phyloP scores from a whole-genome alignment of 1,139 yeast genomes.

The Casaregolazyma lundiana region DNA sequence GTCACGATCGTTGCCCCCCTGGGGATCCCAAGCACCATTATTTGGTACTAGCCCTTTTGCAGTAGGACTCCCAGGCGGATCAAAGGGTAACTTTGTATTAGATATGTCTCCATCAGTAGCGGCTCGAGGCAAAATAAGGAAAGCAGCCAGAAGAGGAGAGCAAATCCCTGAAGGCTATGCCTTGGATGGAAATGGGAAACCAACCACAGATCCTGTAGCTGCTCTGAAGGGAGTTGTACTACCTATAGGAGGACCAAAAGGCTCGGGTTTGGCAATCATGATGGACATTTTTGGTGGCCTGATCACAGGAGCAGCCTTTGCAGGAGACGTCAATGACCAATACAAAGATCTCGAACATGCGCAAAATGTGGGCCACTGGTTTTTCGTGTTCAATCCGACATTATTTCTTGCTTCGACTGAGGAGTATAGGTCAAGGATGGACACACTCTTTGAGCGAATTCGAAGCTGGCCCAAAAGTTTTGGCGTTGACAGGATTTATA shows the following conservation, averaged over 20 bases:
- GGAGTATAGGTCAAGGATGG: not conserved
- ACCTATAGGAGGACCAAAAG: not conserved
- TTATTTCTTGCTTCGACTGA: not conserved
- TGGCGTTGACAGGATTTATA: not conserved
- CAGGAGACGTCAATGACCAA: not conserved
- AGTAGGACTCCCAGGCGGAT: not conserved
- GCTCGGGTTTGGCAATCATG: not conserved
- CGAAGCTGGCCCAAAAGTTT: not conserved
- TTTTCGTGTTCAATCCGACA: not conserved
- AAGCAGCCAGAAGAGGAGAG: not conserved
- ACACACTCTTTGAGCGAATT: not conserved
- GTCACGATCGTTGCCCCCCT: not conserved
- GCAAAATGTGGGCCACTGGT: not conserved
- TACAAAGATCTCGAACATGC: not conserved
- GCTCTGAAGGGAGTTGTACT: not conserved
- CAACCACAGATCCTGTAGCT: not conserved
- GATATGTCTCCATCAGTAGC: not conserved
- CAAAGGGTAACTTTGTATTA: not conserved
- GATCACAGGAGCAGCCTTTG: not conserved
- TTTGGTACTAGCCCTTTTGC: not conserved
- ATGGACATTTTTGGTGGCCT: not conserved
- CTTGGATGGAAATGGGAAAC: not conserved
- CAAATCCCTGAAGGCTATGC: not conserved
- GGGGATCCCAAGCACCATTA: slow-evolving; percentile 1
- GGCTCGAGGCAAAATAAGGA: not conserved